These are phyloP conservation scores for Cinchona pubescens DNA, from an alignment of 257 asterid genomes.

Conservation along the genomic window DNA sequence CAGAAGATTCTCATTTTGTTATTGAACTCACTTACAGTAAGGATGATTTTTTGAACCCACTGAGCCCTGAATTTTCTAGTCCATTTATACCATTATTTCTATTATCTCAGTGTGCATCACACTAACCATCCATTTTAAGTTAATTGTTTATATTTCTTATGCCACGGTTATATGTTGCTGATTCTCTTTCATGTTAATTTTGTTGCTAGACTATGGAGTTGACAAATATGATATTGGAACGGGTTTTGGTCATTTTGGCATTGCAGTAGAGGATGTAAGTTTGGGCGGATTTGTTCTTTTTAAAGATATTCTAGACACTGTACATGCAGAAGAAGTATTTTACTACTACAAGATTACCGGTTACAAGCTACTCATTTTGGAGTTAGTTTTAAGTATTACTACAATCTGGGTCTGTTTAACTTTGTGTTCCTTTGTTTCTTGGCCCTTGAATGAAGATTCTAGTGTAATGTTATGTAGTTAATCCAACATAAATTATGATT, in stretches of 20 bases:
- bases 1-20: slow-evolving; percentile 97
- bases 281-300: slow-evolving; percentile 14
- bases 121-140: not conserved
- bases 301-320: not conserved
- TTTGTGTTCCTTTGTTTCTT: not conserved
- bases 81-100: slow-evolving; percentile 17
- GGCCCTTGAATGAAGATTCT: not conserved
- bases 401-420: not conserved
- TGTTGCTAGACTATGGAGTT: slow-evolving; percentile 79
- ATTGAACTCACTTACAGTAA: slow-evolving; percentile 96
- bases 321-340: not conserved
- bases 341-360: not conserved
- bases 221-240: slow-evolving; percentile 88
- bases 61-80: slow-evolving; percentile 11
- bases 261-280: slow-evolving; percentile 98
- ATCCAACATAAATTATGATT: slow-evolving; percentile 1
- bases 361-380: not conserved
- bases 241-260: slow-evolving; percentile 94
- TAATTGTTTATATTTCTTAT: slow-evolving; percentile 6
- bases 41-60: slow-evolving; percentile 18
- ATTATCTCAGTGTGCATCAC: slow-evolving; percentile 3
- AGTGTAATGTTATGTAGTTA: not conserved
- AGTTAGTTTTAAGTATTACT: not conserved
- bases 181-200: slow-evolving; percentile 24
- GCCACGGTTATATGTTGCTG: slow-evolving; percentile 13